Percentiles rank a stretch among this genome's conserved stretches.
These are phyloP conservation scores for Priceomyces haplophilus DNA, from an alignment of 805 yeast species.

Conservation along the genomic window DNA sequence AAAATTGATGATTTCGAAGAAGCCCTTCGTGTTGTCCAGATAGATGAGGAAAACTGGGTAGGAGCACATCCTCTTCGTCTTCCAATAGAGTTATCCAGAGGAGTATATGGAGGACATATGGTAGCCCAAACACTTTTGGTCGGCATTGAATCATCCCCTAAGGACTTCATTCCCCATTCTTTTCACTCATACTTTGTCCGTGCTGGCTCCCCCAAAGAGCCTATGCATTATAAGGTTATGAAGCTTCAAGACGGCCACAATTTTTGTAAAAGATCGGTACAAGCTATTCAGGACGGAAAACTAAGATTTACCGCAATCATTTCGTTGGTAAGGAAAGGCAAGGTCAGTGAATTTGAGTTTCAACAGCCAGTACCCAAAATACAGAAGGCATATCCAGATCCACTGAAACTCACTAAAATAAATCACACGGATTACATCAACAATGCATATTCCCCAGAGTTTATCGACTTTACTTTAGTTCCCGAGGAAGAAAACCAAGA, in stretches of 20 bases:
- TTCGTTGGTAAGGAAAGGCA: constrained; percentile 30
- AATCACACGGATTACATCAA: constrained; percentile 37
- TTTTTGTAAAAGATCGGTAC: constrained; percentile 51
- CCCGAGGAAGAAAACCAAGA: constrained; percentile 31
- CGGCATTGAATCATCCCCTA: constrained; percentile 46
- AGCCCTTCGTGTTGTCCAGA: constrained; percentile 25
- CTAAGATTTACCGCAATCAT: constrained; percentile 52
- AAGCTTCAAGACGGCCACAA: constrained; percentile 52
- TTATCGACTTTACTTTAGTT: constrained; percentile 26
- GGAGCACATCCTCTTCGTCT: constrained; percentile 35
- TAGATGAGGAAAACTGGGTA: constrained; percentile 24
- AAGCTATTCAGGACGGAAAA: constrained; percentile 51
- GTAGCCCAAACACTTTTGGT: constrained; percentile 66
- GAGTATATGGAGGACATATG: constrained; percentile 69
- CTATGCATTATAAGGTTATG: constrained; percentile 53
- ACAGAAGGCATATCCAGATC: constrained; percentile 20
- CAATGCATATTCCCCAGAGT: constrained; percentile 38
- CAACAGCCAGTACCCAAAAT: constrained; percentile 17
- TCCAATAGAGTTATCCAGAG: constrained; percentile 50
- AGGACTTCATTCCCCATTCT: constrained; percentile 49
- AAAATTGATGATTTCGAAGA: constrained; percentile 26
- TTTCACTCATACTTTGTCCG: constrained; percentile 60
- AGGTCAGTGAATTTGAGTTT: constrained; percentile 12
- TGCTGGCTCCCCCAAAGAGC: constrained; percentile 47
- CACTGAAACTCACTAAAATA: constrained; percentile 24